Evolutionary conservation across 495 filamentous ascomycete genomes (phyloP).

Genomic region (Penicillium riverlandense): DNA sequence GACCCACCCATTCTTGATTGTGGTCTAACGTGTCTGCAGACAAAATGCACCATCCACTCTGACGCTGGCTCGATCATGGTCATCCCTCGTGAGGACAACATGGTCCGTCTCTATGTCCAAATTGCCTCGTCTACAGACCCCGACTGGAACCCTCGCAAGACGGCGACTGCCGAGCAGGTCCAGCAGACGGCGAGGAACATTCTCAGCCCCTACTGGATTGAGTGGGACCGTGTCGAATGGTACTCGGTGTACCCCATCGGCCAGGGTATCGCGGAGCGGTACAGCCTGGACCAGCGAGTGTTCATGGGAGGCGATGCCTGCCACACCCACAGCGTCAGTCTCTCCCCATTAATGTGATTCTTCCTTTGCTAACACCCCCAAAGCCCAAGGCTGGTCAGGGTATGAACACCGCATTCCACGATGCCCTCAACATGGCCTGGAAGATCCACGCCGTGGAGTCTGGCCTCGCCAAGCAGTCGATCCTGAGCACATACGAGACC

Average conservation of each 20-base stretch:
- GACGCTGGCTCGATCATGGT: slow-evolving; percentile 67
- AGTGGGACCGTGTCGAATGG: slow-evolving; percentile 51
- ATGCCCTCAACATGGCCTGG: slow-evolving; percentile 70
- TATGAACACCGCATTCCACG: slow-evolving; percentile 47
- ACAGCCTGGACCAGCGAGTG: slow-evolving; percentile 48
- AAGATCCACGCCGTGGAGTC: slow-evolving; percentile 65
- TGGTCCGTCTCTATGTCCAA: slow-evolving; percentile 72
- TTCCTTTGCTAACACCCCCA: slow-evolving; percentile 25
- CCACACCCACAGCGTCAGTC: slow-evolving; percentile 57
- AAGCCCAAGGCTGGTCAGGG: slow-evolving; percentile 56
- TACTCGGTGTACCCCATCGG: slow-evolving; percentile 59
- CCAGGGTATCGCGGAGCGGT: slow-evolving; percentile 56
- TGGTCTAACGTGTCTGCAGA: slow-evolving; percentile 40
- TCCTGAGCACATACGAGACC: slow-evolving; percentile 62
- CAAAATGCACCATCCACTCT: slow-evolving; percentile 79
- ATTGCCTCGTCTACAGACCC: slow-evolving; percentile 56
- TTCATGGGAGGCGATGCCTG: slow-evolving; percentile 60
- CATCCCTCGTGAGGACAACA: slow-evolving; percentile 72
- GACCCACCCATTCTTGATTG: slow-evolving; percentile 8
- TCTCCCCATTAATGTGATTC: neutral
- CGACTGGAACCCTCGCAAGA: slow-evolving; percentile 47
- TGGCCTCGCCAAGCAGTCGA: slow-evolving; percentile 50
- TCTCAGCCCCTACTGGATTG: slow-evolving; percentile 50
- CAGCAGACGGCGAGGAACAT: slow-evolving; percentile 56
- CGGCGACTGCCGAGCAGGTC: slow-evolving; percentile 51